Base-by-base conservation (phyloP, 2,329 filamentous ascomycete genomes). In the Clarireedia monteithiana region DNA sequence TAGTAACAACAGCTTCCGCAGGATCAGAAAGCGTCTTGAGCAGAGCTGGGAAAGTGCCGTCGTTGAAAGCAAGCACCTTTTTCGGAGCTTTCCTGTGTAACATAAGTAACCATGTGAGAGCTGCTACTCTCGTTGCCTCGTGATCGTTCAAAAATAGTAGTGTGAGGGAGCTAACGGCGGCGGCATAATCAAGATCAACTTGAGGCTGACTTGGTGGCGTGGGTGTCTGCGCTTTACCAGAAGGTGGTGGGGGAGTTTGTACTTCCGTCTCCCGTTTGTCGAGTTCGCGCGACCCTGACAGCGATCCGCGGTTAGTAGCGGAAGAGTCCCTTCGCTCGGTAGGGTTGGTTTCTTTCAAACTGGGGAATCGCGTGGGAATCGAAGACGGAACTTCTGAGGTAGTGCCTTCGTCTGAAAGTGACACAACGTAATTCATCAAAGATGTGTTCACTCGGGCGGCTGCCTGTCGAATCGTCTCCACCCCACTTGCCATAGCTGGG, bases 71-170 rank as follows among this genome's bases (percentile, higher is more conserved):
- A 40, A 97, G 79, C 14, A 96, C 89, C 69, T 96, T 96, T 53
- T 87, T 82, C 0, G 94, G 94, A 3, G 94, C 92, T 75, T 96
- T 97, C 61, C 89, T 84, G 70, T 99, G 94, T 42, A 99, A 78
- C 92, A 97, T 97, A 57, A 97, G 94, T 56, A 99, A 79, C 94
- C 94, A 99, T 5, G 89, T 92, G 59, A 99, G 76, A 15, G 94
- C 91, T 39, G 91, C 92, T 27, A 97, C 91, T 59, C 94, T 84
- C 2, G 94, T 99, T 27, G 89, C 91, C 74, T 99, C 95, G 67
- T 97, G 90, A 65, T 99, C 92, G 67, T 99, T 96, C 52, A 99
- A 75, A 66, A 99, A 97, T 53, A 97, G 83, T 6, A 97, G 74
- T 0, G 92, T 99, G 42, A 99, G 79, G 7, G 92, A 94, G 70